A percentile compares a stretch with the other conserved stretches of the same genome.
phyloP scores from a whole-genome alignment of 805 yeast species.

The Yarrowia keelungensis region DNA sequence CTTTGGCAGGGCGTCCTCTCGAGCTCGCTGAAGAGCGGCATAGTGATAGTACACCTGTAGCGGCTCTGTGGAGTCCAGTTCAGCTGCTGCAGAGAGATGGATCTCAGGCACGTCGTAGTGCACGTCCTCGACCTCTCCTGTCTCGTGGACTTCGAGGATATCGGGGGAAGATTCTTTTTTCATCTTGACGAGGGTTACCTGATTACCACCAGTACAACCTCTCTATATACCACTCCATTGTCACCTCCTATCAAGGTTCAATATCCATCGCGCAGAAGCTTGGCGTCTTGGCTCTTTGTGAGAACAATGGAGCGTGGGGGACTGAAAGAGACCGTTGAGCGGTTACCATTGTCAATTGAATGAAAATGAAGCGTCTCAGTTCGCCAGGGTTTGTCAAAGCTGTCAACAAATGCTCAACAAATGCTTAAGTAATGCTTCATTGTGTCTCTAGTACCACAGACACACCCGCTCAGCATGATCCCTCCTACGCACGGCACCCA shows the following conservation, averaged over 20 bases:
- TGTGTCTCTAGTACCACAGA: too few relatives aligned
- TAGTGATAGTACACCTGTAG: slow-evolving; percentile 5
- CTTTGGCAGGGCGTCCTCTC: slow-evolving; percentile 1
- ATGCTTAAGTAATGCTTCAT: too few relatives aligned
- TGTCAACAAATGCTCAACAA: too few relatives aligned
- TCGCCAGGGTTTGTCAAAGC: too few relatives aligned
- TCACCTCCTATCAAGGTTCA: background rate
- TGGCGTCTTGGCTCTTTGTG: background rate
- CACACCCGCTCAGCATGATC: too few relatives aligned
- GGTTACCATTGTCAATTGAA: too few relatives aligned
- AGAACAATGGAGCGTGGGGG: background rate
- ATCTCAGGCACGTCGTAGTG: slow-evolving; percentile 8
- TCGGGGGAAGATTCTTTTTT: slow-evolving; percentile 9
- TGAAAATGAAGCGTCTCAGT: too few relatives aligned
- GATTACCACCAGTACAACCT: background rate
- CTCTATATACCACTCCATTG: too few relatives aligned
- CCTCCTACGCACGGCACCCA: too few relatives aligned
- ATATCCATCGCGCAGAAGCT: slow-evolving; percentile 14
- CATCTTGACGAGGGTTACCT: background rate
- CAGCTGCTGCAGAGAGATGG: slow-evolving; percentile 4
- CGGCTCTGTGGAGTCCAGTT: slow-evolving; percentile 4
- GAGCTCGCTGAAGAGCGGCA: background rate
- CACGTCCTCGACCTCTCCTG: slow-evolving; percentile 1
- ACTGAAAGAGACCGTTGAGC: too few relatives aligned
- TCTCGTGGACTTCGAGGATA: background rate